Evolutionary conservation across 2,329 filamentous ascomycete species (phyloP), one percentile per base, ranked within the genome.

Genomic region (Arachnomyces sp.): DNA sequence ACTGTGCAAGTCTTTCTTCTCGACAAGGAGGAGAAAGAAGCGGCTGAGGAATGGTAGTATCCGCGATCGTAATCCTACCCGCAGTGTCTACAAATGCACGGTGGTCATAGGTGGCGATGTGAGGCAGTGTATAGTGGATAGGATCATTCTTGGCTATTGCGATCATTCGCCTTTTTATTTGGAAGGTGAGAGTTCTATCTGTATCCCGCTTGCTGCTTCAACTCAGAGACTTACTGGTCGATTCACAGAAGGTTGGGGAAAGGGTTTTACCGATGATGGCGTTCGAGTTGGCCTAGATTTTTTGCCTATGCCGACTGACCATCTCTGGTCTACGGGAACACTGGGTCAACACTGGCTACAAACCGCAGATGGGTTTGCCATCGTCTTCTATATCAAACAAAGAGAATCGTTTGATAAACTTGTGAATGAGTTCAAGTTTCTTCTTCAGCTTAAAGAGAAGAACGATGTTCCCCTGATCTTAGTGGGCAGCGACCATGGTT

Each of bases 71-170:
- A n/a, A n/a, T n/a, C n/a, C n/a, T n/a, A n/a, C n/a, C n/a, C n/a
- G n/a, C n/a, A n/a, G n/a, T n/a, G n/a, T n/a, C n/a, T n/a, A n/a
- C 33, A 18, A 2, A 7, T 37, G 28, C 34, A 29, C 7, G n/a
- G 9, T 28, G 18, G 14, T 37, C 34, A 16, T 37, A 7, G 34
- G 18, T 28, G 34, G 34, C 14, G 15, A 18, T n/a, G 33, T 35
- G 15, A 37, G 34, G 9, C 9, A 29, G 25, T 37, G 16, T 28
- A 14, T 29, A 28, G 12, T 37, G 2, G 15, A 25, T 28, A 37
- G 34, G 34, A 14, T 37, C 34, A 28, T 37, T 29, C 18, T 37
- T 7, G 34, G 34, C 5, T 13, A 29, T 37, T 37, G 34, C 15
- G 25, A 14, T n/a, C 34, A 37, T 37, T 16, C 12, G 3, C 34